These are phyloP conservation scores for Xanthoparmelia taractica DNA, from an alignment of 495 filamentous ascomycete species.

Conservation along the genomic window DNA sequence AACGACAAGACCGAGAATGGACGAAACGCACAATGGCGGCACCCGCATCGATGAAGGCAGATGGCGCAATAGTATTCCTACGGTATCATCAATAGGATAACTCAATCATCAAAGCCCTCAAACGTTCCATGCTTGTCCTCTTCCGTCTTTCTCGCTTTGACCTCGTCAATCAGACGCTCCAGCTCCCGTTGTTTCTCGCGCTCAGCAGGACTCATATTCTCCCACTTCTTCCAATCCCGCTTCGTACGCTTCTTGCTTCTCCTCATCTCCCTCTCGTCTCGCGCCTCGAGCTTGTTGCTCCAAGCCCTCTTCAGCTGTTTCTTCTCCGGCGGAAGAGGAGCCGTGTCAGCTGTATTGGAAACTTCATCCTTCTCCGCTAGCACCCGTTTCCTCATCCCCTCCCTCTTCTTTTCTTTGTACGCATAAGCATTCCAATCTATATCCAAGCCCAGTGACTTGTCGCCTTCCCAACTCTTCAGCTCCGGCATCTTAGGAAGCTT, in stretches of 20 bases:
- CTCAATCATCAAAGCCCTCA: constrained; percentile 23
- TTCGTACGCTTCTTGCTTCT: constrained; percentile 67
- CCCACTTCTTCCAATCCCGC: constrained; percentile 59
- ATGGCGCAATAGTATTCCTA: not conserved
- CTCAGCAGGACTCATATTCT: constrained; percentile 68
- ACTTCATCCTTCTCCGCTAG: constrained; percentile 38
- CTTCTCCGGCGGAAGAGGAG: constrained; percentile 33
- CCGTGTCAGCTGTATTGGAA: constrained; percentile 27
- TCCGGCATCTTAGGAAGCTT: constrained; percentile 94
- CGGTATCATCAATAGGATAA: not conserved
- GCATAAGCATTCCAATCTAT: constrained; percentile 54
- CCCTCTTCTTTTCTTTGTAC: constrained; percentile 72
- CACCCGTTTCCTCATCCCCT: constrained; percentile 57
- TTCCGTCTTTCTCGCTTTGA: constrained; percentile 45
- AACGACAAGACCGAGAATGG: not conserved
- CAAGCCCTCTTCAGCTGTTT: constrained; percentile 62
- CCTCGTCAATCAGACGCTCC: constrained; percentile 61
- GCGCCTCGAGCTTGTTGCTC: constrained; percentile 71
- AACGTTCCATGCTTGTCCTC: constrained; percentile 20
- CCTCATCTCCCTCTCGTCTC: constrained; percentile 55
- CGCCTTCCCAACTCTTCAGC: constrained; percentile 57
- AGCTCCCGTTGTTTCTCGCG: constrained; percentile 61
- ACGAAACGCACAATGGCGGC: not conserved
- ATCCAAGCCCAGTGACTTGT: constrained; percentile 53
- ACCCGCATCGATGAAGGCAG: not conserved